Evolutionary conservation across 192 early-diverging fungal genomes (phyloP), one percentile per base, ranked within the genome.

Genomic region (Linnemannia zychae): DNA sequence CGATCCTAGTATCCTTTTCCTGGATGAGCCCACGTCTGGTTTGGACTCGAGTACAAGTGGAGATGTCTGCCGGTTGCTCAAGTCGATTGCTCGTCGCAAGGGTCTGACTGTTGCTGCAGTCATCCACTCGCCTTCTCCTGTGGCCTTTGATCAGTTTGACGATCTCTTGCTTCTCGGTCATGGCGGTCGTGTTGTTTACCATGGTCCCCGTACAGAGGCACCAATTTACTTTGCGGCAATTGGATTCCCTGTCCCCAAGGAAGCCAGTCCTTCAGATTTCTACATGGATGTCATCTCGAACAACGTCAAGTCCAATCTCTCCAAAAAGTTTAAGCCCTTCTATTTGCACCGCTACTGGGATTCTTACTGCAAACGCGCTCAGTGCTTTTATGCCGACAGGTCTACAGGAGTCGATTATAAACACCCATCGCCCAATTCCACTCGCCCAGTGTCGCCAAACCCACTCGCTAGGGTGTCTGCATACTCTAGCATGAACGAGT

Each of bases 11-110:
- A 89, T 93, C 24, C 84, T 95, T 57, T 94, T 95, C 74, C 75
- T 85, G 79, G 94, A 95, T 79, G 94, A 95, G 44, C 94, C 94
- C 15, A 95, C 94, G 12, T 92, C 91, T 37, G 94, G 94, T 34
- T 74, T 95, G 36, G 94, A 95, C 80, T 88, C 92, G 50, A 88
- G 91, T 20, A 94, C 94, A 18, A 87, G 92, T 28, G 89, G 87
- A 36, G 92, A 95, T 81, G 92, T 95, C 7, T 93, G 93, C 75
- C 73, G 49, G 20, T 71, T 93, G n/a, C 82, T 95, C 57, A 89
- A 88, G 70, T 79, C 88, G 1, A 89, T 95, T 86, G 94, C 94
- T 5, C 80, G 87, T 3, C 75, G 88, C 47, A 93, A 92, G 65
- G 88, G 90, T 46, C 79, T 95, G 20, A 93, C 90, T 0, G 90